Percentiles rank a stretch among this genome's conserved stretches.
phyloP scores from a whole-genome alignment of 225 moss, liverwort and hornwort genomes.

The Anthoceros angustus region DNA sequence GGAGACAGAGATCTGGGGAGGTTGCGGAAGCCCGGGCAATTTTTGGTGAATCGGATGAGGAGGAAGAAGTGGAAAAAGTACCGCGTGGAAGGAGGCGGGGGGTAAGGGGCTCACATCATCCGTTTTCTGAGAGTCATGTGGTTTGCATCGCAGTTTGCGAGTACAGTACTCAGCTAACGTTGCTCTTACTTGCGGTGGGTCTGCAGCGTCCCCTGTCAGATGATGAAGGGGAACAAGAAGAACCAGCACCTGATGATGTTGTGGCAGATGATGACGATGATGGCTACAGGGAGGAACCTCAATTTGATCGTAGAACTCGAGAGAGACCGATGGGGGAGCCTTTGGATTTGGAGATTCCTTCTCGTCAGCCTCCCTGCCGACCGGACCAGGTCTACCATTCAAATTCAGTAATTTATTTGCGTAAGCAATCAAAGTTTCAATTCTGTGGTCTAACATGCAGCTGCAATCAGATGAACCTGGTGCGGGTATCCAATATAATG shows the following conservation, averaged over 20 bases:
- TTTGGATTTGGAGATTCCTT: slow-evolving; percentile 56
- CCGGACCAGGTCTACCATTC: slow-evolving; percentile 48
- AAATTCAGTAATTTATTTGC: background rate
- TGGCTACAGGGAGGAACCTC: slow-evolving; percentile 63
- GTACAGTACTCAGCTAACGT: background rate
- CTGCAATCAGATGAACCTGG: slow-evolving; percentile 64
- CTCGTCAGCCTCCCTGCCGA: slow-evolving; percentile 59
- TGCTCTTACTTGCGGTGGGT: slow-evolving; percentile 7
- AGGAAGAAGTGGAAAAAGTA: slow-evolving; percentile 47
- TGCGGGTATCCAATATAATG: slow-evolving; percentile 94
- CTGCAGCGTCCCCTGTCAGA: slow-evolving; percentile 56
- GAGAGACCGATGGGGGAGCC: slow-evolving; percentile 94
- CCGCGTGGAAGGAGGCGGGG: slow-evolving; percentile 42
- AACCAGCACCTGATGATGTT: background rate
- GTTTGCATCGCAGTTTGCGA: background rate
- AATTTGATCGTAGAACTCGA: slow-evolving; percentile 51
- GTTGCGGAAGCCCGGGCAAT: slow-evolving; percentile 76
- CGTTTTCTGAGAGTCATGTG: background rate
- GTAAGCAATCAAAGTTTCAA: background rate
- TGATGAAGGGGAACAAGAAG: slow-evolving; percentile 24
- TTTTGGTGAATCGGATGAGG: slow-evolving; percentile 88
- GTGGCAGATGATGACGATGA: slow-evolving; percentile 24
- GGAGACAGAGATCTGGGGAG: slow-evolving; percentile 26
- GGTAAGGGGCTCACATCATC: slow-evolving; percentile 49
- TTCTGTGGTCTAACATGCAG: background rate